A percentile compares a stretch with the other conserved stretches of the same genome.
Evolutionary conservation across 2,329 filamentous ascomycete species (phyloP).

Genomic region (Phoma sp.): DNA sequence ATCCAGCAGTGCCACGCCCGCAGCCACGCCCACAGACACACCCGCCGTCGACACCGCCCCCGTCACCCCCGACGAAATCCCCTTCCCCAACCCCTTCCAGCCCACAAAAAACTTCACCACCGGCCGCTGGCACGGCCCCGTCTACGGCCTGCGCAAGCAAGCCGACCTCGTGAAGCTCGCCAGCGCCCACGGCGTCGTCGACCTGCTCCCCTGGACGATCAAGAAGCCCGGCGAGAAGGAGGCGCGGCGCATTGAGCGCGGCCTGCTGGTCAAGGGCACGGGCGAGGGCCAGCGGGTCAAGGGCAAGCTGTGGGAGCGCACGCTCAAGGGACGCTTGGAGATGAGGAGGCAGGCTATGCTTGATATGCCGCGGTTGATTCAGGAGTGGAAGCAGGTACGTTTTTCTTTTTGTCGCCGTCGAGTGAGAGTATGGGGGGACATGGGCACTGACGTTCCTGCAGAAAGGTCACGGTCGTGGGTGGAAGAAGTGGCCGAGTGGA

Average conservation of each 20-base stretch:
- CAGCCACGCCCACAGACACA: conserved; percentile 16
- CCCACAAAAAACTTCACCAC: conserved; percentile 79
- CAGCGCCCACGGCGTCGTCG: conserved; percentile 77
- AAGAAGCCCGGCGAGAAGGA: conserved; percentile 79
- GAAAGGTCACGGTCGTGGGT: conserved; percentile 75
- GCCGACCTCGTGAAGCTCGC: conserved; percentile 91
- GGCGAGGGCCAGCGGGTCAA: conserved; percentile 93
- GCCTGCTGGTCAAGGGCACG: conserved; percentile 87
- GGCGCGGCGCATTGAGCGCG: conserved; percentile 76
- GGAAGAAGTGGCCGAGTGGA: conserved; percentile 73
- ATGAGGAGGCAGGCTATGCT: conserved; percentile 90
- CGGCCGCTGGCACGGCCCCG: conserved; percentile 82
- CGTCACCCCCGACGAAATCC: conserved; percentile 50
- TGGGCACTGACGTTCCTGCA: conserved; percentile 52
- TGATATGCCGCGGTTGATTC: conserved; percentile 91
- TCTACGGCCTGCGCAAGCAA: conserved; percentile 84
- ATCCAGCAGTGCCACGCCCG: too few species aligned
- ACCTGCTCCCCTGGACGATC: conserved; percentile 76
- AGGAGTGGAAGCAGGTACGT: conserved; percentile 89
- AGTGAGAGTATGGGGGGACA: too few species aligned
- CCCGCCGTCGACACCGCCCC: conserved; percentile 47
- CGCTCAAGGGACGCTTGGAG: conserved; percentile 82
- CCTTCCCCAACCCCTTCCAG: conserved; percentile 79
- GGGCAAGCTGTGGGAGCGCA: conserved; percentile 92
- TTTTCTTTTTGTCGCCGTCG: too few species aligned